These are phyloP conservation scores for Lactarius akahatsu DNA, from an alignment of 768 basidiomycete genomes.

Conservation along the genomic window DNA sequence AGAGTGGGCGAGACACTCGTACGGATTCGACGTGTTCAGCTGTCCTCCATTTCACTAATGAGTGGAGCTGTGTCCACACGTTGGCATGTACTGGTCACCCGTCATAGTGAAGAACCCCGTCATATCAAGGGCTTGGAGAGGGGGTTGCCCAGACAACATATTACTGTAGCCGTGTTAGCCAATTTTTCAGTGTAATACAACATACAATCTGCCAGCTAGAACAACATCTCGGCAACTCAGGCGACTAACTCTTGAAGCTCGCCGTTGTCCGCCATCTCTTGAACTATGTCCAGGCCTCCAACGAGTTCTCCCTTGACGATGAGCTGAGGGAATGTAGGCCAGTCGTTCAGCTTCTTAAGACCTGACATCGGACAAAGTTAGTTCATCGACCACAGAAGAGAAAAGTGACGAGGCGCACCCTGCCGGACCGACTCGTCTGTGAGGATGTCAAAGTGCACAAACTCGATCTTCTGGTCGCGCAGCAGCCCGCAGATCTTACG, in stretches of 20 bases:
- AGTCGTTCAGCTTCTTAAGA: conserved; percentile 60
- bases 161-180: too few relatives aligned
- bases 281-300: conserved; percentile 91
- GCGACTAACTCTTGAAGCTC: conserved; percentile 58
- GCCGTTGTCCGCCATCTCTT: conserved; percentile 81
- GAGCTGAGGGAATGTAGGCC: conserved; percentile 64
- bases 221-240: neutral
- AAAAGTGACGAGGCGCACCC: conserved; percentile 16
- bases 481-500: conserved; percentile 54
- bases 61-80: too few relatives aligned
- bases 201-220: neutral
- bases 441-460: conserved; percentile 35
- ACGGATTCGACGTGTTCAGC: too few relatives aligned
- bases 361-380: conserved; percentile 31
- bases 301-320: conserved; percentile 91
- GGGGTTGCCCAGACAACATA: too few relatives aligned
- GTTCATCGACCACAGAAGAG: neutral
- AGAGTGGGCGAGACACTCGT: too few relatives aligned
- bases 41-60: too few relatives aligned
- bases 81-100: too few relatives aligned
- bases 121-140: too few relatives aligned
- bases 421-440: neutral
- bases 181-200: too few relatives aligned
- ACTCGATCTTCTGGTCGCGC: conserved; percentile 47
- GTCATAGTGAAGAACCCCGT: too few relatives aligned